Evolutionary conservation across 805 yeast genomes (phyloP).

Genomic region (Cyberlindnera nakhonratchasimensis): DNA sequence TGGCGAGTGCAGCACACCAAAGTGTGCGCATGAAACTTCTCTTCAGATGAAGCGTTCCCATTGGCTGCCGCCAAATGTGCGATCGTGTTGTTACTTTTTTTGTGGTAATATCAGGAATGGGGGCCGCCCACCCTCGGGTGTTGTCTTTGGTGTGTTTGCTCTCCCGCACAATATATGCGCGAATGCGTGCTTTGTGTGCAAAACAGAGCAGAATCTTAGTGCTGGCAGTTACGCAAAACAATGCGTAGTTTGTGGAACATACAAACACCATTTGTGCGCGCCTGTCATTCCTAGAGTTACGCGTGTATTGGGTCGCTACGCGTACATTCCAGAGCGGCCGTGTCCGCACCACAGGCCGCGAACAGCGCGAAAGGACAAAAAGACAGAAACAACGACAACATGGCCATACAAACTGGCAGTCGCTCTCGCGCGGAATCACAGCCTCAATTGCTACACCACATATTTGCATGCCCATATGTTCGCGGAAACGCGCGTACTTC

Average conservation of each 20-base stretch:
- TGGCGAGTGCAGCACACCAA: too few relatives aligned
- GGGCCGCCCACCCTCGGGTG: too few relatives aligned
- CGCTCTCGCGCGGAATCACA: conserved; percentile 3
- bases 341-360: too few relatives aligned
- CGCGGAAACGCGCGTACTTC: conserved; percentile 1
- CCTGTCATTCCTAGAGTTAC: conserved; percentile 4
- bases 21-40: too few relatives aligned
- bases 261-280: too few relatives aligned
- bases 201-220: neutral
- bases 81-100: neutral
- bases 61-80: conserved; percentile 4
- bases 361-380: too few relatives aligned
- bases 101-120: neutral
- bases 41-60: conserved; percentile 1
- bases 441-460: conserved; percentile 7
- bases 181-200: too few relatives aligned
- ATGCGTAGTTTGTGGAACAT: neutral
- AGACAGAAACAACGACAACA: neutral
- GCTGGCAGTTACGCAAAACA: neutral
- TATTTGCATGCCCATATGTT: conserved; percentile 2
- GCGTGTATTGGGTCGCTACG: conserved; percentile 1
- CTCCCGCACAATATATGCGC: neutral
- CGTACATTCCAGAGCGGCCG: conserved; percentile 1
- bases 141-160: neutral
- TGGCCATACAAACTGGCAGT: conserved; percentile 6